These are phyloP conservation scores for Uronychia binucleata DNA, from an alignment of 73 alveolate species.

Conservation along the genomic window DNA sequence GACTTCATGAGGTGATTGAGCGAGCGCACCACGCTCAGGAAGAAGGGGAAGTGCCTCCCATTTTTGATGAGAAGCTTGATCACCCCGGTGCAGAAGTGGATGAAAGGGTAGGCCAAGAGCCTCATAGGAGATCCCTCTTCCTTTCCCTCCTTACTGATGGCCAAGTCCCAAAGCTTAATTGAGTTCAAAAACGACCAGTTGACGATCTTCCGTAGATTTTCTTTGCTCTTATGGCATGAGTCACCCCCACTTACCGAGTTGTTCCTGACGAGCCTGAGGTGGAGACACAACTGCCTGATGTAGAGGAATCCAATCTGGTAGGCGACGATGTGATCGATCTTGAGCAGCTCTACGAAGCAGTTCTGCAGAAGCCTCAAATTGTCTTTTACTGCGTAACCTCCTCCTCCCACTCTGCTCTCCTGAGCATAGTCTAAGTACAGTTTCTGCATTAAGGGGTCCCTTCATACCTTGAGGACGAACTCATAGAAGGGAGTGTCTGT, in stretches of 20 bases:
- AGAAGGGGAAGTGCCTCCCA: constrained; percentile 40
- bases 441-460: background rate
- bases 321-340: constrained; percentile 4
- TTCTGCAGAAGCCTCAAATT: constrained; percentile 22
- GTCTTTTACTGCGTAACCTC: constrained; percentile 38
- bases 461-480: constrained; percentile 17
- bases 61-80: constrained; percentile 14
- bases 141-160: background rate
- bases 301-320: constrained; percentile 40
- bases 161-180: constrained; percentile 20
- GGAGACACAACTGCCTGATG: constrained; percentile 28
- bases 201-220: constrained; percentile 18
- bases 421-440: constrained; percentile 10
- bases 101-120: constrained; percentile 25
- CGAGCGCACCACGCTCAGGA: constrained; percentile 15
- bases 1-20: constrained; percentile 13
- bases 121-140: constrained; percentile 4
- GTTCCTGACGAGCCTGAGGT: constrained; percentile 38
- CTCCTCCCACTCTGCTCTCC: constrained; percentile 37
- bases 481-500: constrained; percentile 31
- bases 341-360: constrained; percentile 39
- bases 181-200: constrained; percentile 43
- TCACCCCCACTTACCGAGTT: constrained; percentile 5
- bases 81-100: constrained; percentile 30
- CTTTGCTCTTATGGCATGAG: constrained; percentile 19